phyloP scores from a whole-genome alignment of 352 stramenopile genomes.

The Lagenidium sp. region DNA sequence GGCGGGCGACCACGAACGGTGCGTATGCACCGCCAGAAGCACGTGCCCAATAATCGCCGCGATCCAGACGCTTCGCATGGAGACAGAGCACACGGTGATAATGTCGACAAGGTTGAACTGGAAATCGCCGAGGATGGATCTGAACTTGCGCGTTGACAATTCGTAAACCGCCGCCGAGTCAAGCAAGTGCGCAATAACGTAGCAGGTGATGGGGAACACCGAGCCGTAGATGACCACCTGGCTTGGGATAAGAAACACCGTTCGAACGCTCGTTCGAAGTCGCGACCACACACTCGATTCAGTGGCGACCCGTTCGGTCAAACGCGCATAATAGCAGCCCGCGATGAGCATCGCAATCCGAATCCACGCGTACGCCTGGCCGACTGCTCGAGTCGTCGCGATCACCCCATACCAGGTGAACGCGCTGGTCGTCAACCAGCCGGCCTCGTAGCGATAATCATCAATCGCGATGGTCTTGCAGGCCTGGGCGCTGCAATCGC shows the following conservation, averaged over 20 bases:
- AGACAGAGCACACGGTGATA: conserved; percentile 19
- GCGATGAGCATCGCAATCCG: conserved; percentile 17
- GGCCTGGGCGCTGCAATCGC: conserved; percentile 1
- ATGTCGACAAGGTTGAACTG: conserved; percentile 16
- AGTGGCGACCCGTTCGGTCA: too few relatives aligned
- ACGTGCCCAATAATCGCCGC: conserved; percentile 22
- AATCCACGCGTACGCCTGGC: conserved; percentile 30
- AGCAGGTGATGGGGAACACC: background rate
- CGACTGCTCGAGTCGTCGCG: conserved; percentile 13
- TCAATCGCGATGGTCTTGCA: conserved; percentile 31
- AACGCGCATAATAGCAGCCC: too few relatives aligned
- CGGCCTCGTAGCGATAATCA: conserved; percentile 33
- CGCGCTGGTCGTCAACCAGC: conserved; percentile 12
- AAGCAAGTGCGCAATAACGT: background rate
- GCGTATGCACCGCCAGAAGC: too few relatives aligned
- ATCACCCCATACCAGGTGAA: conserved; percentile 22
- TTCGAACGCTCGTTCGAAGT: conserved; percentile 27
- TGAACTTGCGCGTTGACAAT: conserved; percentile 20
- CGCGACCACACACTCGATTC: conserved; percentile 31
- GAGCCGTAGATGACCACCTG: background rate
- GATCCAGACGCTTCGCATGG: conserved; percentile 39
- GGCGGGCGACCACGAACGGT: too few relatives aligned
- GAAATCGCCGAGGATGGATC: conserved; percentile 17
- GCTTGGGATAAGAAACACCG: background rate
- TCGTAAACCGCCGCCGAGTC: conserved; percentile 14